Evolutionary conservation across 495 filamentous ascomycete genomes (phyloP).

Genomic region (Trichoderma reesei): DNA sequence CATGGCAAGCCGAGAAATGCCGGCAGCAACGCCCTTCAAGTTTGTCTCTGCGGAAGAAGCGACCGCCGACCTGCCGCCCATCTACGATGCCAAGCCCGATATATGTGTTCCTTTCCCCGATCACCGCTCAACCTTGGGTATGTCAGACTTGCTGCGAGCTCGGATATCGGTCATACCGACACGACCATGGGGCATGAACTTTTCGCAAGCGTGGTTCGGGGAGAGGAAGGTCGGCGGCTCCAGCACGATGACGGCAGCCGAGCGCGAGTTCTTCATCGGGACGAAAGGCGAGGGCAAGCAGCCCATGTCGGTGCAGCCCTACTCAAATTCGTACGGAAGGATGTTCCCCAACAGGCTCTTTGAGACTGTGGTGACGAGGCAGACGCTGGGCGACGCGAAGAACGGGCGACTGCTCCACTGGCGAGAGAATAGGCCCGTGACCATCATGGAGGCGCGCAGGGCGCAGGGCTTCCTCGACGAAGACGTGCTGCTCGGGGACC

Average conservation of each 20-base stretch:
- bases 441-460: slow-evolving; percentile 51
- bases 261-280: slow-evolving; percentile 27
- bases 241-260: slow-evolving; percentile 27
- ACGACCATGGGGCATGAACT: slow-evolving; percentile 36
- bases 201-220: slow-evolving; percentile 31
- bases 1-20: slow-evolving; percentile 41
- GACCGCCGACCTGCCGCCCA: slow-evolving; percentile 47
- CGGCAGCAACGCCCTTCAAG: slow-evolving; percentile 45
- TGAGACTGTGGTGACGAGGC: slow-evolving; percentile 44
- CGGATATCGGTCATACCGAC: slow-evolving; percentile 34
- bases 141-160: slow-evolving; percentile 20
- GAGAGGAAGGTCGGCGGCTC: slow-evolving; percentile 15
- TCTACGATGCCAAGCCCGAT: slow-evolving; percentile 44
- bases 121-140: slow-evolving; percentile 38
- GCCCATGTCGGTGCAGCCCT: background rate
- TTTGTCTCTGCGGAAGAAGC: slow-evolving; percentile 40
- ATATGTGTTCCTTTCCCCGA: slow-evolving; percentile 53
- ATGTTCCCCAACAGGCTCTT: slow-evolving; percentile 42
- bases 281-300: background rate
- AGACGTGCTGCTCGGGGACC: slow-evolving; percentile 52
- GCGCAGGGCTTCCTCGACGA: slow-evolving; percentile 59
- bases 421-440: slow-evolving; percentile 44
- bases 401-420: slow-evolving; percentile 48
- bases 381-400: slow-evolving; percentile 36
- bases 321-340: slow-evolving; percentile 39